These are phyloP conservation scores for Raffaelea deltoideospora DNA, from an alignment of 2,329 filamentous ascomycete species.

Conservation along the genomic window DNA sequence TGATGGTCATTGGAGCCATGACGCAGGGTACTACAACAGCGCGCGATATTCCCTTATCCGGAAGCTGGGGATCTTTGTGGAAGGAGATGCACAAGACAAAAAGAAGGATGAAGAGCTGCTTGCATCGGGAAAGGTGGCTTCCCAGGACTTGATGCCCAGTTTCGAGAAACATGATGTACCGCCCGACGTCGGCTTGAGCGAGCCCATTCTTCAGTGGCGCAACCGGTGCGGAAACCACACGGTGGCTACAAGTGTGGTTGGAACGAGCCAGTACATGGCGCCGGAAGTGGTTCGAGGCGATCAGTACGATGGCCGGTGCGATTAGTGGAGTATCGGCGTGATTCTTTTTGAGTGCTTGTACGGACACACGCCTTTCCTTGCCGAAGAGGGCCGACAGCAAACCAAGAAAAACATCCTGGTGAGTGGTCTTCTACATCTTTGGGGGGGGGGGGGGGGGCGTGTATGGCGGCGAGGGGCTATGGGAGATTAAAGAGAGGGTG, in stretches of 20 bases:
- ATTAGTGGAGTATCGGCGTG: slow-evolving; percentile 93
- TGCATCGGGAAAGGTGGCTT: slow-evolving; percentile 1
- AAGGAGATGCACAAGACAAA: slow-evolving; percentile 59
- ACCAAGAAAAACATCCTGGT: slow-evolving; percentile 80
- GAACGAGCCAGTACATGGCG: slow-evolving; percentile 97
- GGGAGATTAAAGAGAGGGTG: too few relatives aligned
- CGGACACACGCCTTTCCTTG: slow-evolving; percentile 78
- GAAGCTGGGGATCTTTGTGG: slow-evolving; percentile 58
- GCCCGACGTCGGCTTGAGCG: slow-evolving; percentile 14
- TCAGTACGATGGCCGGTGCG: slow-evolving; percentile 79
- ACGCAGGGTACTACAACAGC: slow-evolving; percentile 71
- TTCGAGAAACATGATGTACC: slow-evolving; percentile 23
- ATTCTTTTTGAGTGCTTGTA: slow-evolving; percentile 93
- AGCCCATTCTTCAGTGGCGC: slow-evolving; percentile 52
- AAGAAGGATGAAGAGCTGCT: slow-evolving; percentile 10
- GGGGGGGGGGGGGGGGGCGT: too few relatives aligned
- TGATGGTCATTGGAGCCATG: slow-evolving; percentile 88
- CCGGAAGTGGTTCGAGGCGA: slow-evolving; percentile 78
- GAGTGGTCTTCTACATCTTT: slow-evolving; percentile 21
- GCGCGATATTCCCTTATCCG: slow-evolving; percentile 66
- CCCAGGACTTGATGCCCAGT: slow-evolving; percentile 23
- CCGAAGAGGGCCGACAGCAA: slow-evolving; percentile 59
- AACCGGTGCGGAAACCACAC: slow-evolving; percentile 53
- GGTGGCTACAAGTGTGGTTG: slow-evolving; percentile 73
- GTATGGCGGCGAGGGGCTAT: too few relatives aligned